Evolutionary conservation across 2,329 filamentous ascomycete genomes (phyloP).

Genomic region (Periglandula ipomoeae): DNA sequence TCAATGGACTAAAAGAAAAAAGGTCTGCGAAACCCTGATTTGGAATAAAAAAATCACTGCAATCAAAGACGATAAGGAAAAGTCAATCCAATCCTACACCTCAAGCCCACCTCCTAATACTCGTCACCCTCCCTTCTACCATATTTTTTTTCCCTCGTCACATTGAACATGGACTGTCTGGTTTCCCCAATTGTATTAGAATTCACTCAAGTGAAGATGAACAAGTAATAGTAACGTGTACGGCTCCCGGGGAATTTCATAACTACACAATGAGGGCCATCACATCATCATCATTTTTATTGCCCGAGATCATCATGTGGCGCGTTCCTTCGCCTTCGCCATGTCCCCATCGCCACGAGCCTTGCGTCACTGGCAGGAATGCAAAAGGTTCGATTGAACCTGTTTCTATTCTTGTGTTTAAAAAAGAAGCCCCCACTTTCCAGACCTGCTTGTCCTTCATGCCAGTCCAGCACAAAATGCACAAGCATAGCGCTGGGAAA

Average conservation of each 20-base stretch:
- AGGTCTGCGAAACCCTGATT: too few relatives aligned
- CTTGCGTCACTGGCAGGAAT: not conserved
- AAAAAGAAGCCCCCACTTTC: too few relatives aligned
- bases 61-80: not conserved
- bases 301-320: not conserved
- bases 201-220: too few relatives aligned
- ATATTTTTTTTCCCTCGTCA: too few relatives aligned
- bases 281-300: not conserved
- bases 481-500: too few relatives aligned
- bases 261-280: not conserved
- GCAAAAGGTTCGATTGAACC: not conserved
- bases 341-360: not conserved
- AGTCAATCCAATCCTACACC: too few relatives aligned
- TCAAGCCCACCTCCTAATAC: not conserved
- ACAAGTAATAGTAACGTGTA: too few relatives aligned
- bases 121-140: constrained; percentile 2
- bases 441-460: too few relatives aligned
- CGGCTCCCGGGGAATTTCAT: too few relatives aligned
- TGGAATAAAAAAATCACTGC: not conserved
- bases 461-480: too few relatives aligned
- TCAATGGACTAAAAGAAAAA: not conserved
- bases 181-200: too few relatives aligned
- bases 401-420: not conserved
- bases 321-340: not conserved
- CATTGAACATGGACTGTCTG: too few relatives aligned